Evolutionary conservation across 2,329 filamentous ascomycete species (phyloP).

Genomic region (Aspergillus ochraceus): DNA sequence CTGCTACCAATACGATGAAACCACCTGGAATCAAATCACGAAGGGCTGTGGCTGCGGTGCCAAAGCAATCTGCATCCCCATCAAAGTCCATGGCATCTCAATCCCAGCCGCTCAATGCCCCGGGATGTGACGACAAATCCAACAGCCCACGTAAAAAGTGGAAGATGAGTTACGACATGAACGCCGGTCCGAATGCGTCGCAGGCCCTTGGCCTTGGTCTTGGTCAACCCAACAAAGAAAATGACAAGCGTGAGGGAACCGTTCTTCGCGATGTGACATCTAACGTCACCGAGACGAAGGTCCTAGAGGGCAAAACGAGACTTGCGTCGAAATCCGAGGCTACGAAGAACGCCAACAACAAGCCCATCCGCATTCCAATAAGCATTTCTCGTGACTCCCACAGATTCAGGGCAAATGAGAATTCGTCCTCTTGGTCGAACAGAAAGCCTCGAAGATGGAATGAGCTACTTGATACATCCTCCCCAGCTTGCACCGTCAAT

Average conservation of each 20-base stretch:
- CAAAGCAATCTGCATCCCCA: neutral
- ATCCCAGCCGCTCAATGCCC: neutral
- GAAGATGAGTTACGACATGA: conserved; percentile 18
- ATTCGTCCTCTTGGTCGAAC: neutral
- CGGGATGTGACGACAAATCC: neutral
- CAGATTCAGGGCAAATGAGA: neutral
- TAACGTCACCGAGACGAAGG: neutral
- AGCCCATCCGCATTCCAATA: neutral
- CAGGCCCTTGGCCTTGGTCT: neutral
- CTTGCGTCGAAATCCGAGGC: conserved; percentile 15
- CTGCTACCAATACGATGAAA: conserved; percentile 6
- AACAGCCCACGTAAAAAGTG: conserved; percentile 15
- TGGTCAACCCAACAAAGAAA: neutral
- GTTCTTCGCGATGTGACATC: neutral
- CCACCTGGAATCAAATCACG: conserved; percentile 21
- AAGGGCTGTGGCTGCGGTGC: conserved; percentile 6
- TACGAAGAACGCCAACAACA: conserved; percentile 18
- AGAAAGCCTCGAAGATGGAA: conserved; percentile 1
- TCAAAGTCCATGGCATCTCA: neutral
- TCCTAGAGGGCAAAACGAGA: conserved; percentile 2
- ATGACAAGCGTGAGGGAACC: neutral
- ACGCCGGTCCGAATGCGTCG: neutral
- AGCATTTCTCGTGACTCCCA: neutral
- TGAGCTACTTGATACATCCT: conserved; percentile 17
- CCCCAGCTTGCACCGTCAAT: neutral